Evolutionary conservation across 805 yeast genomes (phyloP).

Genomic region (Saccharomycopsis sp.): DNA sequence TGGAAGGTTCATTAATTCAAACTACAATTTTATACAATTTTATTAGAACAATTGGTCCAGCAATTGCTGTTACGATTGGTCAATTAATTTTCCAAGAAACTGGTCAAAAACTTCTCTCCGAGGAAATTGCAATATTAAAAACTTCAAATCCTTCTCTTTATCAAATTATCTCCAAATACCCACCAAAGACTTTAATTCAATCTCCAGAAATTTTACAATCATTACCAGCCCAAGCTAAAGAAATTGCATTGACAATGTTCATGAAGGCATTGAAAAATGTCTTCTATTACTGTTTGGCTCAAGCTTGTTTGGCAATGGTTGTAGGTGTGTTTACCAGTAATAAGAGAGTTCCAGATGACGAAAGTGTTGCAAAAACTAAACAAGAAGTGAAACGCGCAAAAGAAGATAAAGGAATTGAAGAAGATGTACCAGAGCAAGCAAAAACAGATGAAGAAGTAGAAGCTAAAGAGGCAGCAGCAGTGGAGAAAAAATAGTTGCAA

Average conservation of each 20-base stretch:
- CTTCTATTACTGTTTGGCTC: not conserved
- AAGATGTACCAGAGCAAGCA: too few relatives aligned
- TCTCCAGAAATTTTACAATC: not conserved
- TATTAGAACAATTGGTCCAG: slow-evolving; percentile 34
- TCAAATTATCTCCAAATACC: not conserved
- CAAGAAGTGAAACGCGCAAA: too few relatives aligned
- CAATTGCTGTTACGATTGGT: not conserved
- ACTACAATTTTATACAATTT: slow-evolving; percentile 41
- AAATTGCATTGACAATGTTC: not conserved
- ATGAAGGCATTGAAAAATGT: not conserved
- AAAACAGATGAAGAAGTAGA: too few relatives aligned
- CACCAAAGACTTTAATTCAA: not conserved
- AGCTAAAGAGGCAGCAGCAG: too few relatives aligned
- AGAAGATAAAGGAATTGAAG: not conserved
- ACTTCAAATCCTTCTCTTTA: not conserved
- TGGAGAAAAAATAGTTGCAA: too few relatives aligned
- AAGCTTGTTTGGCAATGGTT: not conserved
- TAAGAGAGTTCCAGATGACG: not conserved
- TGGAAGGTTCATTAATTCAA: slow-evolving; percentile 41
- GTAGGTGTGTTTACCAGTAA: not conserved
- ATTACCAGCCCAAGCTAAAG: not conserved
- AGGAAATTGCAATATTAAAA: not conserved
- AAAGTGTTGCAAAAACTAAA: not conserved
- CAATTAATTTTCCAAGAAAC: slow-evolving; percentile 1
- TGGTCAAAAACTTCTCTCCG: not conserved